Base-by-base conservation (phyloP, 176 grass and related monocot species). In the Lolium perenne region DNA sequence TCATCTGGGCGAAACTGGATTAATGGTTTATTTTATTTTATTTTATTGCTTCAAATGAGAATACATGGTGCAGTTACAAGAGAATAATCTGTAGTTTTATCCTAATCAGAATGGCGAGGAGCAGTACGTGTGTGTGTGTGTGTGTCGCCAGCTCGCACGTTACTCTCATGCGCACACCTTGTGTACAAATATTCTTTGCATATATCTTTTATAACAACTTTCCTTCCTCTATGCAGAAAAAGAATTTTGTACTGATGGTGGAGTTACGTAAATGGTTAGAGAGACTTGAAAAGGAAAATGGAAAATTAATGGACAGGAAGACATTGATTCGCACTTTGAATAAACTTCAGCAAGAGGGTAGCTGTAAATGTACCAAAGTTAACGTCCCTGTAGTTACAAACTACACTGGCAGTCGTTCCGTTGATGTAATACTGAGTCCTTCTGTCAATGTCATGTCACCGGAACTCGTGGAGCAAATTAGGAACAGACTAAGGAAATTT, bases 251-350 rank as follows among this genome's bases (percentile, higher is more conserved):
- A 76, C 87, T 98, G 5, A 82, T 72, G 77, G 86, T 87, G 81
- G 93, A 98, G 88, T 86, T 98, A 55, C 79, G 92, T 85, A 95
- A 92, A 91, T 92, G 91, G 91, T 83, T 98, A 74, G 91, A 91
- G 64, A 72, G 83, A 49, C 85, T 95, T 79, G 88, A 95, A 87
- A 94, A 95, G 83, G 66, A 92, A 76, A 93, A 94, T 56, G 84
- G 72, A 73, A 94, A 88, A 71, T 83, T 61, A 71, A 93, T 98
- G 93, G 93, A 93, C 82, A 91, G 85, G 77, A 98, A 92, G 84
- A 95, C 93, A 69, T 87, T 98, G 69, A 84, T 82, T 88, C 83
- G 89, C 69, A 89, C 85, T 46, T 86, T 98, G 85, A 98, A 98
- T 85, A 98, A 91, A 81, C 88, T 98, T 83, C 93, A 98, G 84